phyloP scores from a whole-genome alignment of 176 grass and related monocot species.

The Tillandsia leiboldiana region DNA sequence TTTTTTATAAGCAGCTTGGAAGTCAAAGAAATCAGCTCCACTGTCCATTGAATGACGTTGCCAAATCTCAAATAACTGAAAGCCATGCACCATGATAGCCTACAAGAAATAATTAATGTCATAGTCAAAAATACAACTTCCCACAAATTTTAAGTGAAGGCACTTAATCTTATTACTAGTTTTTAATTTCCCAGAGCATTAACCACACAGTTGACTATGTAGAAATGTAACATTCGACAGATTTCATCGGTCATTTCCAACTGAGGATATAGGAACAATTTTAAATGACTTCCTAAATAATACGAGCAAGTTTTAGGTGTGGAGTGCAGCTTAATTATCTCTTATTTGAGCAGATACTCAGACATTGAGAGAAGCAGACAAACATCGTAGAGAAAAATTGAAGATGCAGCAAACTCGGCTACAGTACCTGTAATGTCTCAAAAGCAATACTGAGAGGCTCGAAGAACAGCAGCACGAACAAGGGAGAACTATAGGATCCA shows the following conservation, averaged over 20 bases:
- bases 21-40: conserved; percentile 51
- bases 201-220: too few relatives aligned
- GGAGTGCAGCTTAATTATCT: too few relatives aligned
- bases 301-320: too few relatives aligned
- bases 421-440: conserved; percentile 91
- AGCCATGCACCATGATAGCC: conserved; percentile 97
- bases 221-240: not conserved
- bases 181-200: too few relatives aligned
- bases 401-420: conserved; percentile 9
- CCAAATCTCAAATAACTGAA: conserved; percentile 97
- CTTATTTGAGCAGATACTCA: too few relatives aligned
- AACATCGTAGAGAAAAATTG: too few relatives aligned
- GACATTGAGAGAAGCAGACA: too few relatives aligned
- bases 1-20: conserved; percentile 68
- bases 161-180: too few relatives aligned
- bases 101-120: conserved; percentile 37
- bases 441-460: conserved; percentile 86
- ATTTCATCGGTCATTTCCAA: not conserved
- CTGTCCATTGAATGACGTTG: conserved; percentile 56
- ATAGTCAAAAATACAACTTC: conserved; percentile 13
- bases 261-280: not conserved
- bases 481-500: conserved; percentile 59
- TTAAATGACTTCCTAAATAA: too few relatives aligned
- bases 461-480: conserved; percentile 92
- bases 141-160: conserved; percentile 10